Evolutionary conservation across 345 rosid species (phyloP), one percentile per base, ranked within the genome.

Genomic region (Acer saccharum): DNA sequence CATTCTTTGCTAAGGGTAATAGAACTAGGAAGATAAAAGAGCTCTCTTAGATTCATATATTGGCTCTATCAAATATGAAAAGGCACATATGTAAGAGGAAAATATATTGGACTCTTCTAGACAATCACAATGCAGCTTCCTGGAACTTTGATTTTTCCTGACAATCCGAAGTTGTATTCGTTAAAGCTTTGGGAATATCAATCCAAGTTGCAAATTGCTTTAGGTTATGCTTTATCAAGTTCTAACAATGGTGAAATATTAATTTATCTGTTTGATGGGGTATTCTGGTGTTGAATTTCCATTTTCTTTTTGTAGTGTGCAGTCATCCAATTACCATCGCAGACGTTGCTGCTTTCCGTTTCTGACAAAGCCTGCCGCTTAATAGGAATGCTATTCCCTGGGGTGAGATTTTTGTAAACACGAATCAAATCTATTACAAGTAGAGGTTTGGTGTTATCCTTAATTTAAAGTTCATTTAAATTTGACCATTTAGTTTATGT

Each of bases 351-450:
- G 72, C 94, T 96, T 61, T 94, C 98, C n/a, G 95, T 92, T 76
- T 91, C 95, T 60, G 98, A 94, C 88, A 94, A 96, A 79, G 95
- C 98, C 65, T 92, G 81, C 84, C 98, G 97, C 83, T 87, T 94
- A 88, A 94, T 91, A 80, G 99, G 98, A 80, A 92, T 92, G 99
- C 97, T 96, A 79, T 96, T 94, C 71, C 99, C 98, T 65, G 97
- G 97, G 94, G 98, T 93, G 82, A 91, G 94, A 73, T 73, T 60
- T 58, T 69, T 70, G n/a, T 70, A 39, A 66, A 76, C 72, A 69
- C 60, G 63, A 20, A 61, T 78, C 11, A 48, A 25, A 61, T 7
- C 21, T 73, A 21, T 57, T 7, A n/a, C 61, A 27, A 20, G 43
- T 68, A 7, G 46, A 74, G 62, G 14, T 65, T 60, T 29, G 14